phyloP scores from a whole-genome alignment of 2,329 filamentous ascomycete species.

The Exophiala xenobiotica region DNA sequence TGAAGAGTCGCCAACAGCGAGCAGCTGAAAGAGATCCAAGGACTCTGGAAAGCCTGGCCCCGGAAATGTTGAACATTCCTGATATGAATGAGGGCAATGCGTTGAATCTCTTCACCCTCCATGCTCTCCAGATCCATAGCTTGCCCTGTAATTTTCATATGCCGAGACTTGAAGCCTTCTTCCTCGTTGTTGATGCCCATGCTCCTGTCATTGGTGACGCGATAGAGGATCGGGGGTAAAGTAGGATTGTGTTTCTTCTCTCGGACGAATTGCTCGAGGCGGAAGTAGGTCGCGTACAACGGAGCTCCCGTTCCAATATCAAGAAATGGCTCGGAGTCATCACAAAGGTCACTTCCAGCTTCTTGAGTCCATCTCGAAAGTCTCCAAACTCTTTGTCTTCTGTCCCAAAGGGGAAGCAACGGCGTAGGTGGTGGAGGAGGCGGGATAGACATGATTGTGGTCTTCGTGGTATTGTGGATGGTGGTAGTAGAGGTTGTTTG shows the following conservation, averaged over 20 bases:
- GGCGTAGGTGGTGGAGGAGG: too few species aligned
- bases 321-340: too few species aligned
- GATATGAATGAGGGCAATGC: not conserved
- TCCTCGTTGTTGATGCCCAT: not conserved
- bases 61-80: not conserved
- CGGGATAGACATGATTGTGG: too few species aligned
- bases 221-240: conserved; percentile 3
- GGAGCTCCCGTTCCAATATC: too few species aligned
- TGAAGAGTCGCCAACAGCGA: not conserved
- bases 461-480: too few species aligned
- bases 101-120: not conserved
- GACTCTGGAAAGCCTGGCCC: not conserved
- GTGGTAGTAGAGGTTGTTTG: too few species aligned
- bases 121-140: not conserved
- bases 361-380: too few species aligned
- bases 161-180: not conserved
- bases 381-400: too few species aligned
- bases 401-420: too few species aligned
- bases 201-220: not conserved
- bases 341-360: too few species aligned
- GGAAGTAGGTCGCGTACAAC: too few species aligned
- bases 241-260: not conserved
- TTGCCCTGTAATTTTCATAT: not conserved
- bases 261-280: not conserved
- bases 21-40: not conserved